Evolutionary conservation across 73 alveolate genomes (phyloP).

Genomic region (Stentor coeruleus): DNA sequence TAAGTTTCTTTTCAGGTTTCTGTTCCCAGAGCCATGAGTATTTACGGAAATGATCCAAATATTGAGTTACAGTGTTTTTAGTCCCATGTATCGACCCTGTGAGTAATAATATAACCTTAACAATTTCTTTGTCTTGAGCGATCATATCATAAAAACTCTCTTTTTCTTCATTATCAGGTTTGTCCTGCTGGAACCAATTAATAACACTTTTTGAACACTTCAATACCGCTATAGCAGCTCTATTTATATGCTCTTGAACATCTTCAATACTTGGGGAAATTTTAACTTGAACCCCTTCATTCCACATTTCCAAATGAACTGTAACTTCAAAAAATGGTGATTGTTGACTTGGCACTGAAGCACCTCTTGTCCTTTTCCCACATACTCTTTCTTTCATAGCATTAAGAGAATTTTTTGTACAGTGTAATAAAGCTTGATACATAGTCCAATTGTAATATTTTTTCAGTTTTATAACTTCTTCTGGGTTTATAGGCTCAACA

Average conservation of each 20-base stretch:
- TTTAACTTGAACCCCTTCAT: constrained; percentile 36
- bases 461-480: constrained; percentile 96
- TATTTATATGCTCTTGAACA: constrained; percentile 96
- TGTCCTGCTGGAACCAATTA: constrained; percentile 94
- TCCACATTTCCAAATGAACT: constrained; percentile 86
- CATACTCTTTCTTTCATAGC: constrained; percentile 99
- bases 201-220: constrained; percentile 95
- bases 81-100: constrained; percentile 99
- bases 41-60: constrained; percentile 91
- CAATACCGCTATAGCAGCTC: constrained; percentile 99
- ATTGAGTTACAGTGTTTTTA: constrained; percentile 78
- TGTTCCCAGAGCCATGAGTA: constrained; percentile 99
- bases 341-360: constrained; percentile 59
- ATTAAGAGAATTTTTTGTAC: constrained; percentile 98
- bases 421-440: constrained; percentile 98
- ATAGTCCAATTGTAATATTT: constrained; percentile 99
- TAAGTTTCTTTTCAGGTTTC: constrained; percentile 87
- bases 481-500: constrained; percentile 96
- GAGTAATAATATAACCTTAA: constrained; percentile 96
- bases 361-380: constrained; percentile 79
- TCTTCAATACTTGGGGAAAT: constrained; percentile 72
- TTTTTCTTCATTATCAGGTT: constrained; percentile 78
- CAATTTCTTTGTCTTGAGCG: constrained; percentile 99
- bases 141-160: constrained; percentile 99
- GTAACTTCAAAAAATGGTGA: constrained; percentile 99